Percentiles rank a stretch among this genome's conserved stretches.
Evolutionary conservation across 305 asterid genomes (phyloP).

Genomic region (Fraxinus sp.): DNA sequence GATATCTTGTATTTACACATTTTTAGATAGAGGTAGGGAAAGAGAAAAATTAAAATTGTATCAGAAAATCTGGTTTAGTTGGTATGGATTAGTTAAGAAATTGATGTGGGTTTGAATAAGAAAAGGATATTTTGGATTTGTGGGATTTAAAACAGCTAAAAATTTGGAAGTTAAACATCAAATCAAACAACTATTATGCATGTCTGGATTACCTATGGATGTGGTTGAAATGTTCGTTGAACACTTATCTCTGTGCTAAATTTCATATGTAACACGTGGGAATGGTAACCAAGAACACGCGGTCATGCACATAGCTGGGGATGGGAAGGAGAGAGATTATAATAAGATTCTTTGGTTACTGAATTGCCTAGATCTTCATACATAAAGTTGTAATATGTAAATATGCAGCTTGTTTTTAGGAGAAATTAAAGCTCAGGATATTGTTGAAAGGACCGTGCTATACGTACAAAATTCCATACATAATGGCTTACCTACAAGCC

Average conservation of each 20-base stretch:
- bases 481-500: no score
- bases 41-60: not conserved
- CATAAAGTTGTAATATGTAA: not conserved
- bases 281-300: not conserved
- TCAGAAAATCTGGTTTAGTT: not conserved
- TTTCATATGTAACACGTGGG: not conserved
- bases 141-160: not conserved
- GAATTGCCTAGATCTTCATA: not conserved
- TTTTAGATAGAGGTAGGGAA: not conserved
- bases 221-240: not conserved
- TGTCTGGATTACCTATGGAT: not conserved
- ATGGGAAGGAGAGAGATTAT: not conserved
- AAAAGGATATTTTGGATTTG: not conserved
- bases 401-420: constrained; percentile 3
- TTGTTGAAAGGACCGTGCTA: no score
- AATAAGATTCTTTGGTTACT: not conserved
- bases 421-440: constrained; percentile 4
- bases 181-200: not conserved
- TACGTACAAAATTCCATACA: no score
- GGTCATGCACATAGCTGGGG: not conserved
- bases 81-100: not conserved
- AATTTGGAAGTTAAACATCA: not conserved
- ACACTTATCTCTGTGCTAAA: not conserved
- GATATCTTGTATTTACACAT: not conserved
- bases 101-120: not conserved